Evolutionary conservation across 164 flowering plant genomes (phyloP).

Genomic region (Stephania japonica): DNA sequence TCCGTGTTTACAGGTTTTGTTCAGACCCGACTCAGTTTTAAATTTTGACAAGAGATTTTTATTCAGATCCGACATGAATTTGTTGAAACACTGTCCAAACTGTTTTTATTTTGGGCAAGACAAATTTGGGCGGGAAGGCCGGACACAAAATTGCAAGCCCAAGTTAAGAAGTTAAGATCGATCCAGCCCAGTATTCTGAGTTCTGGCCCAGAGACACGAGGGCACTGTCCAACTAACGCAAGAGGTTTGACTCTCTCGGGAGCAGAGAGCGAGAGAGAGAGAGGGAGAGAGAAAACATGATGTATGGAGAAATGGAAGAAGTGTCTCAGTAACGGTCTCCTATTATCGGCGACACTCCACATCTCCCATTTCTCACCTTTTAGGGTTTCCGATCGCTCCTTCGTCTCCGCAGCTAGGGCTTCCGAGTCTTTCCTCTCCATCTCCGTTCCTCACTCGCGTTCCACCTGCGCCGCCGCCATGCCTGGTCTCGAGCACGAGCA

Average conservation of each 20-base stretch:
- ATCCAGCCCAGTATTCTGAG: neutral
- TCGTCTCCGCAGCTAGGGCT: neutral
- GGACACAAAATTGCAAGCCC: no score
- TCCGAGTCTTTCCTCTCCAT: neutral
- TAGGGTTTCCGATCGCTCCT: neutral
- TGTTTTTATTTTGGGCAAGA: no score
- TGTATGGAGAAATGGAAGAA: neutral
- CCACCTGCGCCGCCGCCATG: slow-evolving; percentile 15
- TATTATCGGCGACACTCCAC: neutral
- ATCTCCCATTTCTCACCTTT: neutral
- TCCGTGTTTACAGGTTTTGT: no score
- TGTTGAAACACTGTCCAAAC: no score
- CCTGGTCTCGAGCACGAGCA: slow-evolving; percentile 12
- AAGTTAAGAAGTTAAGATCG: neutral
- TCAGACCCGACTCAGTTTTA: no score
- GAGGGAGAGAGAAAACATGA: neutral
- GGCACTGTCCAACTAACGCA: neutral
- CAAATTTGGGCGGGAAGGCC: no score
- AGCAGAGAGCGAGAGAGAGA: neutral
- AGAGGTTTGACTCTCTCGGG: neutral
- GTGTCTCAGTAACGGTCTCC: neutral
- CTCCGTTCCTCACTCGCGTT: neutral
- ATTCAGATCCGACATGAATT: no score
- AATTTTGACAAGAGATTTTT: no score
- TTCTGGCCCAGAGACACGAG: neutral